phyloP scores from a whole-genome alignment of 2,329 filamentous ascomycete species.

The Chaetomium sp. region DNA sequence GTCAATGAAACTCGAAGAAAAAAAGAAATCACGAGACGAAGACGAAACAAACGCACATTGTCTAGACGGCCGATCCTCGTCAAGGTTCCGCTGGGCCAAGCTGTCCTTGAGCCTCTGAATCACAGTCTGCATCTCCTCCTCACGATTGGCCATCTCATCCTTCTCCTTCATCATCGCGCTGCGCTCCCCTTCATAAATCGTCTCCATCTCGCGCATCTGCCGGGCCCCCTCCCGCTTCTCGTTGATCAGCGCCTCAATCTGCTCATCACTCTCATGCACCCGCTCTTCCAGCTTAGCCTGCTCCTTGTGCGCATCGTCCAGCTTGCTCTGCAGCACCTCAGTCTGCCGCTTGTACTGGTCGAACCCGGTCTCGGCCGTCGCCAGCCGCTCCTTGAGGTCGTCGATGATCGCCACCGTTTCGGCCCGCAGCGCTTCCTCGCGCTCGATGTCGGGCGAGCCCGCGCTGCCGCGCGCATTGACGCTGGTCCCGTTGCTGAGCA shows the following conservation, averaged over 20 bases:
- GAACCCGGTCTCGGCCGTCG: slow-evolving; percentile 69
- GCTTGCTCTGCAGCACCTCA: slow-evolving; percentile 73
- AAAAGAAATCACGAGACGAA: not conserved
- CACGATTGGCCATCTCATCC: slow-evolving; percentile 74
- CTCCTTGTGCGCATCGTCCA: slow-evolving; percentile 79
- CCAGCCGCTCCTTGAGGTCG: slow-evolving; percentile 75
- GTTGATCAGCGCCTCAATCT: slow-evolving; percentile 71
- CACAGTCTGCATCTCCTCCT: slow-evolving; percentile 84
- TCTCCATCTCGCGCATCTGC: slow-evolving; percentile 84
- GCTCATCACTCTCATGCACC: slow-evolving; percentile 78
- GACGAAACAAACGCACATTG: slow-evolving; percentile 41
- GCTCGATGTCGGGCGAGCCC: slow-evolving; percentile 35
- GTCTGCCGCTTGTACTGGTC: slow-evolving; percentile 79
- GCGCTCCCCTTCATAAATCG: slow-evolving; percentile 85
- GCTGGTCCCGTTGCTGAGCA: slow-evolving; percentile 35
- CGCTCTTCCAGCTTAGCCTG: slow-evolving; percentile 83
- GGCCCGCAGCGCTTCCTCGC: slow-evolving; percentile 67
- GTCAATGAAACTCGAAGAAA: no score
- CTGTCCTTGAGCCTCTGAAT: slow-evolving; percentile 91
- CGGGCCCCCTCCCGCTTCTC: slow-evolving; percentile 79
- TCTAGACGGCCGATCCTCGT: slow-evolving; percentile 52
- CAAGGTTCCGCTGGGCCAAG: slow-evolving; percentile 65
- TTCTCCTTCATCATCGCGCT: slow-evolving; percentile 85
- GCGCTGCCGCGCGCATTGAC: slow-evolving; percentile 32
- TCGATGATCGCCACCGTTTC: slow-evolving; percentile 74